Evolutionary conservation across 169 alveolate species (phyloP).

Genomic region (Cryptosporidium sp.): DNA sequence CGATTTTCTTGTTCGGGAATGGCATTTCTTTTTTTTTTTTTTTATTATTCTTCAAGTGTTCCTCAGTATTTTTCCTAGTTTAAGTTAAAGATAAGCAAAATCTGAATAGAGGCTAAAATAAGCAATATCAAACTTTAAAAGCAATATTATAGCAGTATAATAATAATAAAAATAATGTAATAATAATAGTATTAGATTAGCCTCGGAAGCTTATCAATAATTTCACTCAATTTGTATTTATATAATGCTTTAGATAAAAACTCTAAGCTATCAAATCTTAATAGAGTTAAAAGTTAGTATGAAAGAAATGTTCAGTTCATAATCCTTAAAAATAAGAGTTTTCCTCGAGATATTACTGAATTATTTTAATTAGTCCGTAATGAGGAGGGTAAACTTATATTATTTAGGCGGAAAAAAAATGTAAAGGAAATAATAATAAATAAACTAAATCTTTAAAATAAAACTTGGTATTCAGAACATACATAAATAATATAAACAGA

Average conservation of each 20-base stretch:
- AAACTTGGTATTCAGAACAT: not conserved
- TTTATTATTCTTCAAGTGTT: not conserved
- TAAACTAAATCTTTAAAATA: not conserved
- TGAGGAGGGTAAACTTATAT: not conserved
- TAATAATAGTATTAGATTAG: not conserved
- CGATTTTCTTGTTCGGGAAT: slow-evolving; percentile 41
- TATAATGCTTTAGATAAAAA: not conserved
- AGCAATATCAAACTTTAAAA: too few relatives aligned
- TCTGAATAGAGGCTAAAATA: not conserved
- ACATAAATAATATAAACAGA: not conserved
- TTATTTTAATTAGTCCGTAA: not conserved
- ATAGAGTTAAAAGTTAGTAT: not conserved
- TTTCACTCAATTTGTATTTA: not conserved
- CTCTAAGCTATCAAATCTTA: not conserved
- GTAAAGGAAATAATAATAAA: not conserved
- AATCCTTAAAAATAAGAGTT: not conserved
- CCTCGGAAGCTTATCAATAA: not conserved
- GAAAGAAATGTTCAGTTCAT: not conserved
- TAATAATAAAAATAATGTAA: too few relatives aligned
- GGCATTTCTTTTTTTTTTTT: slow-evolving; percentile 36
- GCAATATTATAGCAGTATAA: not conserved
- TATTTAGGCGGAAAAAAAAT: slow-evolving; percentile 7
- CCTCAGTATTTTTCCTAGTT: not conserved
- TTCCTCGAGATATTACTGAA: not conserved
- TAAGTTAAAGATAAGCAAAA: not conserved